These are phyloP conservation scores for Ceratocystis papillata DNA, from an alignment of 2,329 filamentous ascomycete species.

Conservation along the genomic window DNA sequence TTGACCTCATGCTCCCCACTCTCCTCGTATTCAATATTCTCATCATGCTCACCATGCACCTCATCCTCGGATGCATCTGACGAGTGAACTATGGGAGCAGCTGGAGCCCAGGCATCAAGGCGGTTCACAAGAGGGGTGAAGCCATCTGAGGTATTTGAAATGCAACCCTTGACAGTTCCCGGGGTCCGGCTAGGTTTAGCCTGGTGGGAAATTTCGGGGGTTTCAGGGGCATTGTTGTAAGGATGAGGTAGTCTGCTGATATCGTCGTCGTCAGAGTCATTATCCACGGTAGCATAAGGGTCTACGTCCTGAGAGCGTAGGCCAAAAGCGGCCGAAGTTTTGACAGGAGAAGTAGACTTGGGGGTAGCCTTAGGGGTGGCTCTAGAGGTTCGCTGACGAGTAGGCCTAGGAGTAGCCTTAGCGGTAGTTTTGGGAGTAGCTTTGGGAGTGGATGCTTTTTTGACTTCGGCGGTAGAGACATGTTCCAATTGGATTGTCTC, in stretches of 20 bases:
- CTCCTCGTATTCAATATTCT: not conserved
- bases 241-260: slow-evolving; percentile 22
- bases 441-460: too few relatives aligned
- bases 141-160: slow-evolving; percentile 36
- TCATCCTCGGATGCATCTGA: not conserved
- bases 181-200: slow-evolving; percentile 17
- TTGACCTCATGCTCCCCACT: not conserved
- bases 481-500: not conserved
- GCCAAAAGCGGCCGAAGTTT: slow-evolving; percentile 16
- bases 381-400: not conserved
- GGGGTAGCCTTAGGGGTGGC: slow-evolving; percentile 1
- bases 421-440: not conserved
- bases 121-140: slow-evolving; percentile 55
- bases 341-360: not conserved
- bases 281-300: slow-evolving; percentile 31
- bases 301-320: slow-evolving; percentile 41
- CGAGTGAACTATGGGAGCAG: slow-evolving; percentile 38
- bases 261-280: slow-evolving; percentile 47
- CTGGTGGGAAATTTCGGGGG: slow-evolving; percentile 38
- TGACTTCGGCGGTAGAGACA: not conserved
- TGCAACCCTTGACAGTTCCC: slow-evolving; percentile 29
- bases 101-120: slow-evolving; percentile 51
- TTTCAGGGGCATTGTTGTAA: slow-evolving; percentile 26
- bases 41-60: not conserved
- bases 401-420: not conserved